Evolutionary conservation across 176 grass and related monocot species (phyloP), one percentile per base, ranked within the genome.

Genomic region (Carex pumila): DNA sequence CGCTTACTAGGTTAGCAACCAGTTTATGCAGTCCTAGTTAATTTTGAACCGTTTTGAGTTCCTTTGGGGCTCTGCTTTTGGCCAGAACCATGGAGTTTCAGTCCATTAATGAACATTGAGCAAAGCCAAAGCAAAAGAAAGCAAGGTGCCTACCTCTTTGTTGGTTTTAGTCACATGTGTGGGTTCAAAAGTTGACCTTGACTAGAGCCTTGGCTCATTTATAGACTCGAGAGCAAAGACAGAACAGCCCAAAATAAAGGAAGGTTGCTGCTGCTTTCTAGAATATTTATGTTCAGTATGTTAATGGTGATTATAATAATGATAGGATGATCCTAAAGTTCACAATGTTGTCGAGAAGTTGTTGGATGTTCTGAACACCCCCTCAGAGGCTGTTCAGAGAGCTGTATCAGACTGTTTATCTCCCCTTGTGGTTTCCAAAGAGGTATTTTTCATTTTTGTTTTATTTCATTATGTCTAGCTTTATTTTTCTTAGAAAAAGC

Each of bases 301-400:
- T 76, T 75, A 83, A 50, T 77, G 61, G 21, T 67, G 53, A 75
- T 88, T 81, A 82, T 45, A 25, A 79, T 80, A 89, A 39, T 81
- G 73, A 62, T 90, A 98, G 95, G 95, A 98, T 76, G 92, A 98
- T 85, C 95, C 95, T 81, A 98, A 98, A 98, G 92, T 98, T 63
- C 91, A 94, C 71, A 91, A 87, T 93, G 92, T 98, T 80, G 88
- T 98, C 82, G 95, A 98, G 80, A 98, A 98, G 83, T 86, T 98
- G 80, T 87, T 98, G 63, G 95, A 95, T 77, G 95, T 95, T 70
- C 80, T 95, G 73, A 98, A 98, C 79, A 98, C 95, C 22, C 95
- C 95, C 70, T 98, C 92, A 52, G 92, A 98, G 88, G 92, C 95
- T 69, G 92, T 98, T 85, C 95, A 98, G 79, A 89, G 91, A 81